Base-by-base conservation (phyloP, 1,284 basidiomycete species). In the Marasmius fiardii region DNA sequence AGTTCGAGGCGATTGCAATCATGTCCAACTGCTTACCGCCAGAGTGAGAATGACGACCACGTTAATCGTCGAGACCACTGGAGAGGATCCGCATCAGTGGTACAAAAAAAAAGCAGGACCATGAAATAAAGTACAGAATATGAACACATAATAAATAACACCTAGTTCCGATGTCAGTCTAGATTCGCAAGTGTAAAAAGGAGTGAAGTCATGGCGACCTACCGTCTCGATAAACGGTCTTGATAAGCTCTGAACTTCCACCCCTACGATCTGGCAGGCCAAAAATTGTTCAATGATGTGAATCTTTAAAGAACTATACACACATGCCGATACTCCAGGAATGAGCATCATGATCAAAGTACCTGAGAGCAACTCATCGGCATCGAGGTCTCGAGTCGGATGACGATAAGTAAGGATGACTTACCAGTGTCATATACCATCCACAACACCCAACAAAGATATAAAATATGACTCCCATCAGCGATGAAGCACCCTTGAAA, bases 371-470 rank as follows among this genome's bases (percentile, higher is more conserved):
- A 49, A 23, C 5, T 11, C 16, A 28, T 2, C 24, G 26, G n/a
- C 24, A n/a, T 7, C 10, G 4, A n/a, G 14, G 26, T 49, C n/a
- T 7, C 20, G n/a, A n/a, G n/a, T 16, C 28, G 1, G 10, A 10
- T 4, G 28, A 31, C 1, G 8, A 16, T 33, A 1, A 31, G 12
- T 16, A 16, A 41, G n/a, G n/a, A 18, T 7, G 7, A 33, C 8
- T 49, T n/a, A 49, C 47, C 47, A 49, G 47, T 31, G 20, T 49
- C 47, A 26, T 49, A 49, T 12, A 33, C 28, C 47, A 49, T 16
- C 47, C 24, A 21, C 11, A 10, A n/a, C 39, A 41, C 39, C 39
- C 39, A 41, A n/a, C 35, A 41, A 16, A 14, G 20, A 16, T 41
- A 41, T 7, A 10, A 4, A 41, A 2, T 6, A 16, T 20, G 39